Evolutionary conservation across 2,329 filamentous ascomycete genomes (phyloP).

Genomic region (Fusarium sp.): DNA sequence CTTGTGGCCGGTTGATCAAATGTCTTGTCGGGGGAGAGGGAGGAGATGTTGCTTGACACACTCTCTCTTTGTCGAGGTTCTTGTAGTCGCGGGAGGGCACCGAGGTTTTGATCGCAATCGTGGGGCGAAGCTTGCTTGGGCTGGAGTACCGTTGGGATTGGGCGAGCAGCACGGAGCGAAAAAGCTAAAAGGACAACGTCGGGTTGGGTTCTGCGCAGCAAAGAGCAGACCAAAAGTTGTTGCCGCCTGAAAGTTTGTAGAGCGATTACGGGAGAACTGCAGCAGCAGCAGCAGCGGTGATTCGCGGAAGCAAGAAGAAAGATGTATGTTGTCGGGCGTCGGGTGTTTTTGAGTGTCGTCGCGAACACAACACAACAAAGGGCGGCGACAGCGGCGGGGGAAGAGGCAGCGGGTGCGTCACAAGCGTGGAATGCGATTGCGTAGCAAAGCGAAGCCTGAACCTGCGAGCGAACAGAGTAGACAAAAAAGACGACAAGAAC

Average conservation of each 20-base stretch:
- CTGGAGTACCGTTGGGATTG: conserved; percentile 19
- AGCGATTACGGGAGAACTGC: not conserved
- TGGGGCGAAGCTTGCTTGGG: conserved; percentile 29
- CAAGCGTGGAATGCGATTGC: conserved; percentile 26
- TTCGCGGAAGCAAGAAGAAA: conserved; percentile 6
- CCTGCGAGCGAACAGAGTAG: conserved; percentile 37
- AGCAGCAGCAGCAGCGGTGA: conserved; percentile 6
- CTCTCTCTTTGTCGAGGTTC: conserved; percentile 15
- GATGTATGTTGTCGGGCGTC: conserved; percentile 14
- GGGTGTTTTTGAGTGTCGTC: conserved; percentile 20
- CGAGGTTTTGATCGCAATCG: conserved; percentile 30
- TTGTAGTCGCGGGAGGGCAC: conserved; percentile 22
- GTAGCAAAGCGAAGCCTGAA: conserved; percentile 28
- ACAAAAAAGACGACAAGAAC: conserved; percentile 47
- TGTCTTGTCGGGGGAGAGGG: conserved; percentile 32
- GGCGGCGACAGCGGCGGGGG: conserved; percentile 16
- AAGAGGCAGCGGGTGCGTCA: conserved; percentile 30
- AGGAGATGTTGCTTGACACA: conserved; percentile 11
- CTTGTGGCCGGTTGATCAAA: conserved; percentile 42
- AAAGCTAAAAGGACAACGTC: conserved; percentile 13
- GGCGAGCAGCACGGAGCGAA: conserved; percentile 26
- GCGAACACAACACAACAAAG: conserved; percentile 21
- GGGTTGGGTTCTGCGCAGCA: conserved; percentile 26
- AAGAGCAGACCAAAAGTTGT: conserved; percentile 30
- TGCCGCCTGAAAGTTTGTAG: conserved; percentile 16